Evolutionary conservation across 164 flowering plant species (phyloP).

Genomic region (Vitis vinifera): DNA sequence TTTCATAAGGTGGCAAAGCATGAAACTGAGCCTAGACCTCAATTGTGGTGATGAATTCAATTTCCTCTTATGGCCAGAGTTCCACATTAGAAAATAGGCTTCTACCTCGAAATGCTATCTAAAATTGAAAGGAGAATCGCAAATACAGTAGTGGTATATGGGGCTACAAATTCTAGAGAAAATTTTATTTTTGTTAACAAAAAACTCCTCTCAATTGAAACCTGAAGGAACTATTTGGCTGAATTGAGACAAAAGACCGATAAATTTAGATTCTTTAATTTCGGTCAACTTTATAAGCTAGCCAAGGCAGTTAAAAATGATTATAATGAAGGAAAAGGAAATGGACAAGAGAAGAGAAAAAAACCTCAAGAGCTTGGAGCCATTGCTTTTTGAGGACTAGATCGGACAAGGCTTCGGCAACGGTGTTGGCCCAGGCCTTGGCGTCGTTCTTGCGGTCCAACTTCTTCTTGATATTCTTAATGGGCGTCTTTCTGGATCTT

Average conservation of each 20-base stretch:
- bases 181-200: neutral
- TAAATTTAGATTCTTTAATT: too few species aligned
- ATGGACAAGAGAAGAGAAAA: neutral
- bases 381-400: constrained; percentile 70
- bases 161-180: neutral
- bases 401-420: constrained; percentile 74
- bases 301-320: too few species aligned
- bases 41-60: neutral
- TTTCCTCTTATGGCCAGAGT: neutral
- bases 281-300: too few species aligned
- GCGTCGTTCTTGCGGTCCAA: constrained; percentile 56
- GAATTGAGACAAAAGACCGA: too few species aligned
- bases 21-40: neutral
- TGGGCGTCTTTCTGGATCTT: constrained; percentile 34
- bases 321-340: neutral
- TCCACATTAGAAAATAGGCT: neutral
- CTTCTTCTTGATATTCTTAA: constrained; percentile 85
- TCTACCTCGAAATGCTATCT: neutral
- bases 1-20: neutral
- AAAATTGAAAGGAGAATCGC: neutral
- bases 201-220: neutral
- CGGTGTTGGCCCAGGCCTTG: constrained; percentile 83
- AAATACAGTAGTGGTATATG: neutral
- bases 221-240: too few species aligned
- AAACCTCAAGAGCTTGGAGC: constrained; percentile 78